A percentile compares a stretch with the other conserved stretches of the same genome.
Evolutionary conservation across 1,139 yeast genomes (phyloP).

Genomic region (Debaryomycetaceae sp.): DNA sequence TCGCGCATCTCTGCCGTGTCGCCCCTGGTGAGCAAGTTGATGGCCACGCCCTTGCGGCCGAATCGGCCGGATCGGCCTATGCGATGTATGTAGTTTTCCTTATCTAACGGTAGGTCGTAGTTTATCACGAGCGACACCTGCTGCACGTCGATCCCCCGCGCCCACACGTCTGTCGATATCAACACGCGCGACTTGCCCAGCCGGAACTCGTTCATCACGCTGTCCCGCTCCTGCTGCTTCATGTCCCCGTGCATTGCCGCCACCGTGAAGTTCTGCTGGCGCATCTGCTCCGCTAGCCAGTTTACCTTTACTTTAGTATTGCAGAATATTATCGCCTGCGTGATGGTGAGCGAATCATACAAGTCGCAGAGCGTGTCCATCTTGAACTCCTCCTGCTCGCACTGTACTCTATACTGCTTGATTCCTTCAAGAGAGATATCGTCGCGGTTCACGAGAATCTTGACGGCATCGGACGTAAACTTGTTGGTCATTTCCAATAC

Average conservation of each 20-base stretch:
- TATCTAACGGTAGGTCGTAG: conserved; percentile 78
- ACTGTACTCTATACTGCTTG: conserved; percentile 75
- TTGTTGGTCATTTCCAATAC: conserved; percentile 79
- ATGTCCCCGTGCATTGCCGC: conserved; percentile 95
- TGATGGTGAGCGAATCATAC: conserved; percentile 87
- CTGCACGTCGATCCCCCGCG: conserved; percentile 95
- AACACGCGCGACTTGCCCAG: conserved; percentile 71
- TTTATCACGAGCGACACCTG: conserved; percentile 92
- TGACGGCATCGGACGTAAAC: conserved; percentile 85
- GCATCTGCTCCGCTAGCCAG: conserved; percentile 76
- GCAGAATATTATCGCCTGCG: conserved; percentile 94
- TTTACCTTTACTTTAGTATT: conserved; percentile 88
- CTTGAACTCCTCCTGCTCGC: conserved; percentile 92
- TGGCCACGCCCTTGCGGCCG: conserved; percentile 93
- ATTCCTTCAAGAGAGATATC: conserved; percentile 85
- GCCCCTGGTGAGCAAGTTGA: conserved; percentile 69
- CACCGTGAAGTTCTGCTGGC: conserved; percentile 75
- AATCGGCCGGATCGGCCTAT: conserved; percentile 94
- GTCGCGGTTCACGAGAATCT: conserved; percentile 82
- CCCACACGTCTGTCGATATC: conserved; percentile 96
- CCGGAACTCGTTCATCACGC: conserved; percentile 79
- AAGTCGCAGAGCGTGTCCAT: conserved; percentile 88
- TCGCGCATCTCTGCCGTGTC: conserved; percentile 55
- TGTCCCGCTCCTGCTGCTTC: conserved; percentile 88
- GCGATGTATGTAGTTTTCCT: conserved; percentile 86